These are phyloP conservation scores for Alternaria sp. DNA, from an alignment of 2,329 filamentous ascomycete genomes.

Conservation along the genomic window DNA sequence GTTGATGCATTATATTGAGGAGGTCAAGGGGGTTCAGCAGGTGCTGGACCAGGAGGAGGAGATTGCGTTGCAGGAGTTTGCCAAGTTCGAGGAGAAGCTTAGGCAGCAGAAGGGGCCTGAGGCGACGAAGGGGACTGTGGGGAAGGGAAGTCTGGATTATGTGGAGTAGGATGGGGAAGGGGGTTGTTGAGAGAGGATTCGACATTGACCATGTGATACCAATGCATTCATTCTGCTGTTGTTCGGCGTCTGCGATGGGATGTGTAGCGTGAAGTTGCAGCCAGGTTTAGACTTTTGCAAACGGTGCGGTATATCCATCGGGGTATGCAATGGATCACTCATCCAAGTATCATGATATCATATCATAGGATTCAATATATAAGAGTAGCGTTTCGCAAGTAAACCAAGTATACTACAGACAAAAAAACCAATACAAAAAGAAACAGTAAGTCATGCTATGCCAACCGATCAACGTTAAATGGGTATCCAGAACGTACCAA, in stretches of 20 bases:
- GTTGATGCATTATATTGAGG: slow-evolving; percentile 92
- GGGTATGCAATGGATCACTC: not conserved
- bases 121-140: slow-evolving; percentile 57
- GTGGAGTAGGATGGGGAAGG: slow-evolving; percentile 34
- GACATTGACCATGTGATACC: not conserved
- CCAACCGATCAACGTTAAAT: not conserved
- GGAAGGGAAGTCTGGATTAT: slow-evolving; percentile 61
- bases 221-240: slow-evolving; percentile 3
- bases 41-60: slow-evolving; percentile 92
- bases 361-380: not conserved
- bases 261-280: not conserved
- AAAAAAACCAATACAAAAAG: not conserved
- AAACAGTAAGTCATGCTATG: not conserved
- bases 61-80: slow-evolving; percentile 84
- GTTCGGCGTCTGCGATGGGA: not conserved
- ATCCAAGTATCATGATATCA: not conserved
- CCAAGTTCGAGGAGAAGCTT: slow-evolving; percentile 90
- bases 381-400: not conserved
- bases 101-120: slow-evolving; percentile 63
- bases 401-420: not conserved
- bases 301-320: not conserved
- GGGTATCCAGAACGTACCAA: slow-evolving; percentile 8
- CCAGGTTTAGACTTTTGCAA: not conserved
- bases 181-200: not conserved
- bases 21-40: slow-evolving; percentile 91